Evolutionary conservation across 495 filamentous ascomycete genomes (phyloP), one percentile per base, ranked within the genome.

Genomic region (Acidiella bohemica): DNA sequence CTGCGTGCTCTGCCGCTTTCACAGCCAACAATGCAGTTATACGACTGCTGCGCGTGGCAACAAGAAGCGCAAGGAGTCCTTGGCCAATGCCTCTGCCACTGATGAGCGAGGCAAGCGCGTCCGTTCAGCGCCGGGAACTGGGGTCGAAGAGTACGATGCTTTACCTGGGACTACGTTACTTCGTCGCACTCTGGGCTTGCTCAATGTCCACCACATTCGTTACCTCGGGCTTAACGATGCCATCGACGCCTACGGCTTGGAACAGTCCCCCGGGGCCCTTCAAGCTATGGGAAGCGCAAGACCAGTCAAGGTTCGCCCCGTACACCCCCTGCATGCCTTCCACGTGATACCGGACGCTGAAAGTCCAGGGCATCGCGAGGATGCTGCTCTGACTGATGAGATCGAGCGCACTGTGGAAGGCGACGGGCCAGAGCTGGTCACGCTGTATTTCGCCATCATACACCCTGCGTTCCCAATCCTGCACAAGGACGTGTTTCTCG

Each of bases 391-490:
- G 42, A 4, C 20, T 4, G 83, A 88, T 55, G 75, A 75, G 50
- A 78, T 93, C 51, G 84, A 94, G 60, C 73, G 68, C 44, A 60
- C 90, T 47, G 80, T 93, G 35, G 71, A 80, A 20, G 80, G 82
- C 4, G 73, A 90, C 56, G 83, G 84, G 25, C 72, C 75, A 41
- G 76, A 75, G 9, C 54, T 93, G 54, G 72, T 93, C 27, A 76
- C 83, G 42, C 69, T 88, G 32, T 94, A 84, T 63, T 88, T 92
- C 48, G 67, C 75, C 31, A 69, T 84, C 40, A 75, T 93, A 32
- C 87, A 93, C 57, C 86, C 85, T 1, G 80, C 72, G 37, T 88
- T 90, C 45, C 86, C 86, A 25, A 80, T 94, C 37, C 60, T 93
- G 32, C 78, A 88, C 53, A 85, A 90, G 60, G 73, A 73, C 42